phyloP scores from a whole-genome alignment of 2,329 filamentous ascomycete species.

The Pseudogymnoascus sp. region DNA sequence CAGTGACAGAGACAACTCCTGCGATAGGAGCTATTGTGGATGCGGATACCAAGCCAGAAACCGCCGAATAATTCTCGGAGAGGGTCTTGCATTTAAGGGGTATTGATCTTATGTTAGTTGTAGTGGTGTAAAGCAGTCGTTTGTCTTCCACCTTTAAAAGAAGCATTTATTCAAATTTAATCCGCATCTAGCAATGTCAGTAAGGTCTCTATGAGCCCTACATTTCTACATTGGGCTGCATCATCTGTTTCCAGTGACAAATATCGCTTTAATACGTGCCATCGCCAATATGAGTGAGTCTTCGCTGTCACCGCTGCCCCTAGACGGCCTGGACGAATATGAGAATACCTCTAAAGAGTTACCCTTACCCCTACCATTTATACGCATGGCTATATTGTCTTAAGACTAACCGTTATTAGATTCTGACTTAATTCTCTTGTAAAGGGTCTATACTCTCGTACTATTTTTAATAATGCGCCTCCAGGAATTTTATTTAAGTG shows the following conservation, averaged over 20 bases:
- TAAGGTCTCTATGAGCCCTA: too few relatives aligned
- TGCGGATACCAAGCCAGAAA: too few relatives aligned
- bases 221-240: too few relatives aligned
- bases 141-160: too few relatives aligned
- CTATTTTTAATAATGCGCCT: neutral
- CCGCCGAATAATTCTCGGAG: too few relatives aligned
- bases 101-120: too few relatives aligned
- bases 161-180: too few relatives aligned
- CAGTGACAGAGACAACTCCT: slow-evolving; percentile 30
- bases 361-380: neutral
- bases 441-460: neutral
- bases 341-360: neutral
- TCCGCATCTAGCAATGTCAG: too few relatives aligned
- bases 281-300: neutral
- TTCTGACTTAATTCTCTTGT: neutral
- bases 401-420: neutral
- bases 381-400: neutral
- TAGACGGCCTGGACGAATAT: neutral
- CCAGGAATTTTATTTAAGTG: neutral
- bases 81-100: too few relatives aligned
- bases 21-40: too few relatives aligned
- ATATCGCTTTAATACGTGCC: neutral
- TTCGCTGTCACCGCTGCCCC: neutral
- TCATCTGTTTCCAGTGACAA: too few relatives aligned
- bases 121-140: too few relatives aligned